phyloP scores from a whole-genome alignment of 805 yeast genomes.

The Clavispora asparagi region DNA sequence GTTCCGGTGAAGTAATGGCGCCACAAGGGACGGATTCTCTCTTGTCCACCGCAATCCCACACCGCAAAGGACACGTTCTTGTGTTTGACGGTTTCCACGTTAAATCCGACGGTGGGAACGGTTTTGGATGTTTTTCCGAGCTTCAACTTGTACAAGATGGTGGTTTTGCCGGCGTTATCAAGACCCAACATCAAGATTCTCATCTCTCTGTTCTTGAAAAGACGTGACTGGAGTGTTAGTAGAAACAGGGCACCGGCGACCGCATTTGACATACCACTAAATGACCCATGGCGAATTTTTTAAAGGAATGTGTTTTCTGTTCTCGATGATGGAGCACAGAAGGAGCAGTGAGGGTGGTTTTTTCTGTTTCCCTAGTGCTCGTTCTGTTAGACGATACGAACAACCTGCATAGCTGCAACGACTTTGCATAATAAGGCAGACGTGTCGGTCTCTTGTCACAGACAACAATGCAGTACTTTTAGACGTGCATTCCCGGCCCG shows the following conservation, averaged over 20 bases:
- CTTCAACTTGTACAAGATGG: constrained; percentile 79
- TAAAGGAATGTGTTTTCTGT: background rate
- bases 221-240: constrained; percentile 27
- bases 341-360: background rate
- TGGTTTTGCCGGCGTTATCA: constrained; percentile 91
- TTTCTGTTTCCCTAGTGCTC: background rate
- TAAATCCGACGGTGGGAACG: constrained; percentile 92
- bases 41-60: constrained; percentile 98
- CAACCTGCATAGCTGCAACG: background rate
- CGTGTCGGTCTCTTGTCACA: background rate
- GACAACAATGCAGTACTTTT: background rate
- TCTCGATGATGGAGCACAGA: background rate
- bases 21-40: constrained; percentile 87
- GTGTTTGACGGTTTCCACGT: constrained; percentile 81
- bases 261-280: constrained; percentile 15
- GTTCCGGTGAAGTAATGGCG: constrained; percentile 93
- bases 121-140: constrained; percentile 70
- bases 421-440: background rate
- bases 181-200: constrained; percentile 90
- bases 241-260: background rate
- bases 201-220: constrained; percentile 84
- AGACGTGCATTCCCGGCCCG: background rate
- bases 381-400: background rate
- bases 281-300: constrained; percentile 13
- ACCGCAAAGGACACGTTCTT: constrained; percentile 80